A percentile compares a stretch with the other conserved stretches of the same genome.
Conservation (phyloP, 2,329 filamentous ascomycete species). For the Aspergillus hortae region DNA sequence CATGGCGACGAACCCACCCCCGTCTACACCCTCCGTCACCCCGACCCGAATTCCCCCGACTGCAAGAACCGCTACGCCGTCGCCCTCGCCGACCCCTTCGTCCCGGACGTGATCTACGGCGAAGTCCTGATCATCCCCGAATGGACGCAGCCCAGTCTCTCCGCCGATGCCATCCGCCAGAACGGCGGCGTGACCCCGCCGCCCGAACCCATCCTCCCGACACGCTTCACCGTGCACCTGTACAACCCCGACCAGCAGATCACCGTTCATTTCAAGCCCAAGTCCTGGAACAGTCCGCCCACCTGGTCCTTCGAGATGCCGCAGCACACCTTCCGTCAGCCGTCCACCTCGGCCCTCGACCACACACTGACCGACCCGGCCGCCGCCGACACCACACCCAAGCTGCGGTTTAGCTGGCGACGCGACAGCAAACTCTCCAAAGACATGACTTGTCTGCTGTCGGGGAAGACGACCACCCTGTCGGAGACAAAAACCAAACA, state of each 20-base stretch:
- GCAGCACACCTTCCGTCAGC: slow-evolving; percentile 74
- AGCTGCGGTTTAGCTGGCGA: slow-evolving; percentile 83
- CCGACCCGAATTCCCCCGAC: slow-evolving; percentile 65
- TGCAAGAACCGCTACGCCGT: slow-evolving; percentile 82
- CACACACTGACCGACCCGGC: slow-evolving; percentile 62
- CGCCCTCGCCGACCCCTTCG: slow-evolving; percentile 78
- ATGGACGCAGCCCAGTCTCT: slow-evolving; percentile 79
- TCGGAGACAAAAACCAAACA: slow-evolving; percentile 66
- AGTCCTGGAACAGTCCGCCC: slow-evolving; percentile 75
- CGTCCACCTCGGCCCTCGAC: slow-evolving; percentile 75
- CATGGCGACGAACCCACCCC: slow-evolving; percentile 77
- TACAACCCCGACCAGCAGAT: slow-evolving; percentile 92
- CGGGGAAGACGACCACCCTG: slow-evolving; percentile 65
- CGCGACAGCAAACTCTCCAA: slow-evolving; percentile 80
- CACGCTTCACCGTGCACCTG: slow-evolving; percentile 76
- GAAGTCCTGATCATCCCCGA: slow-evolving; percentile 81
- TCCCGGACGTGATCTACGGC: slow-evolving; percentile 76
- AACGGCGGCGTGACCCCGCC: slow-evolving; percentile 63
- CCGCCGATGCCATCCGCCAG: slow-evolving; percentile 71
- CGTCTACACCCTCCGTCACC: slow-evolving; percentile 75
- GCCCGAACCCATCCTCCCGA: slow-evolving; percentile 70
- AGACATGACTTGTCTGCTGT: slow-evolving; percentile 84
- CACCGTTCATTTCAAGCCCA: slow-evolving; percentile 62
- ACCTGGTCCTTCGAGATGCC: slow-evolving; percentile 94
- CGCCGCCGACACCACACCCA: slow-evolving; percentile 58